Base-by-base conservation (phyloP, 306 rosid species). In the Myrica gale region DNA sequence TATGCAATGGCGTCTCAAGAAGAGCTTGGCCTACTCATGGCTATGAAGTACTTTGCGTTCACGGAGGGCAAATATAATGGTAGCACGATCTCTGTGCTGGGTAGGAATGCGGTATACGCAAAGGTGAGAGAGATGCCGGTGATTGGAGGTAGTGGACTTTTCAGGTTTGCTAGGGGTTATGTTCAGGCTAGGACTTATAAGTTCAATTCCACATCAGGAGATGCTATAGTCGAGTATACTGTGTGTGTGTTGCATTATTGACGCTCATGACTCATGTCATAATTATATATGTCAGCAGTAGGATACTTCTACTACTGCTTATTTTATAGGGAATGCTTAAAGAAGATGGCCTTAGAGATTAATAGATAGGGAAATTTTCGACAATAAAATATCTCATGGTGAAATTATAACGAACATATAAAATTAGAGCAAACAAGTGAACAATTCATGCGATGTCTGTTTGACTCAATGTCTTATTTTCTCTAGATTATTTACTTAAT, bases 141-240 rank as follows among this genome's bases (percentile, higher is more conserved):
- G 48, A 51, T 75, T 12, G 84, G 80, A 8, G 84, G 84, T 4
- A 80, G 76, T 16, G 77, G 84, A 16, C 43, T 70, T 17, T 80
- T 80, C 55, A 43, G 84, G 55, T 75, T 75, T 44, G 84, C 80
- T 0, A 60, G 74, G 68, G 84, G 84, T 0, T 69, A 69, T 53
- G 80, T 50, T 50, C 51, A 48, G n/a, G 52, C 72, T 7, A 77
- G 53, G 37, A 93, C 96, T 60, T 66, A 77, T 7, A 75, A 61
- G 10, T 61, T 79, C 8, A 44, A 74, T 23, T 3, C 43, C 4
- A 5, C 10, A 3, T 74, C 89, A 0, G 81, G 78, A 41, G 88
- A 91, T 71, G 93, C 96, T 68, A 67, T 65, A 0, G 83, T 90
- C 66, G 92, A 91, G 84, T 91, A 91, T 13, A 87, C 82, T 82